A percentile compares a stretch with the other conserved stretches of the same genome.
Evolutionary conservation across 148 eudicot species (phyloP).

Genomic region (Diospyros lotus): DNA sequence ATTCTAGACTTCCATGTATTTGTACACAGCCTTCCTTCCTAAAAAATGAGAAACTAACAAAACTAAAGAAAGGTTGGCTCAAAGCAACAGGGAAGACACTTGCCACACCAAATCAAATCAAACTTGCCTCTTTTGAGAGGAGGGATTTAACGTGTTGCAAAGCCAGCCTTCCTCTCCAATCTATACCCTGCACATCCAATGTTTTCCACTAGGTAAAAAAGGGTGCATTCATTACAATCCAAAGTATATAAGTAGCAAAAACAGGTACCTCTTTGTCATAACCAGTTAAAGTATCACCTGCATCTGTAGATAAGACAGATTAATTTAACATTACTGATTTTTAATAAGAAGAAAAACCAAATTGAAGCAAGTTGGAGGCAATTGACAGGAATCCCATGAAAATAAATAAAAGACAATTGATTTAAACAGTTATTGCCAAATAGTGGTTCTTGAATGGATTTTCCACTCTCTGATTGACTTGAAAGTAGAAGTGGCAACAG

Average conservation of each 20-base stretch:
- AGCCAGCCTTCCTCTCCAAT: slow-evolving; percentile 75
- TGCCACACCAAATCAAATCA: neutral
- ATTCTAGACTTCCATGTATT: no score
- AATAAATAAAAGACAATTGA: neutral
- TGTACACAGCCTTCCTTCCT: no score
- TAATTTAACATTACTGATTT: neutral
- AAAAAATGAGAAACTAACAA: neutral
- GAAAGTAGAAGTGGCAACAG: neutral
- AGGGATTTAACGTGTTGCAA: slow-evolving; percentile 67
- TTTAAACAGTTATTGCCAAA: neutral
- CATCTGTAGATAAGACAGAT: slow-evolving; percentile 40
- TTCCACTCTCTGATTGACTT: neutral
- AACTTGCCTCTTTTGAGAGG: slow-evolving; percentile 73
- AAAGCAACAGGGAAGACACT: neutral
- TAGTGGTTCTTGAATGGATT: slow-evolving; percentile 2
- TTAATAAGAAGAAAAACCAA: slow-evolving; percentile 2
- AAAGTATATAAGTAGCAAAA: slow-evolving; percentile 4
- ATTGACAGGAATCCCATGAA: neutral
- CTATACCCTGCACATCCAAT: slow-evolving; percentile 44
- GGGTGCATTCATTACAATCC: neutral
- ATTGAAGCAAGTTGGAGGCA: neutral
- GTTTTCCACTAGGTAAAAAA: slow-evolving; percentile 8
- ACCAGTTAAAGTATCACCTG: slow-evolving; percentile 23
- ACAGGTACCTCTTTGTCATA: slow-evolving; percentile 47
- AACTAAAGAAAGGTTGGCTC: neutral